Evolutionary conservation across 257 asterid species (phyloP).

Genomic region (Primulina tabacum): DNA sequence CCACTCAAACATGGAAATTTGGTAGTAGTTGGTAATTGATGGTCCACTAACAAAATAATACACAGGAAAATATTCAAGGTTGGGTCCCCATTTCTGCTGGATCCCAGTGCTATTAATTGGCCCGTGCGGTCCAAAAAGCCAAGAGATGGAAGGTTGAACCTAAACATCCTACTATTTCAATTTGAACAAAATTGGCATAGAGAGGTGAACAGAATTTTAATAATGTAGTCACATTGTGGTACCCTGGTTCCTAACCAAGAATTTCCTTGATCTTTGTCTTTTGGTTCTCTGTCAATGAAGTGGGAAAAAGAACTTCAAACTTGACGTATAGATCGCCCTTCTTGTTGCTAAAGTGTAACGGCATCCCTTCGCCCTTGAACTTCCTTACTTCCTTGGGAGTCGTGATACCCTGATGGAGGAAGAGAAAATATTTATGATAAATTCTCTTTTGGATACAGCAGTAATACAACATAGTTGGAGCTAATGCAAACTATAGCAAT

Average conservation of each 20-base stretch:
- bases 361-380: conserved; percentile 94
- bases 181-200: not conserved
- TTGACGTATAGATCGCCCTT: conserved; percentile 77
- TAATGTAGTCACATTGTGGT: conserved; percentile 6
- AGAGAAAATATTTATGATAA: not conserved
- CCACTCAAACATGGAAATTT: too few relatives aligned
- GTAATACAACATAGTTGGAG: not conserved
- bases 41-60: too few relatives aligned
- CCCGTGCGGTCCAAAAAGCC: not conserved
- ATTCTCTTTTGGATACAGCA: not conserved
- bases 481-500: not conserved
- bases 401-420: conserved; percentile 60
- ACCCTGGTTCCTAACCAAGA: conserved; percentile 36
- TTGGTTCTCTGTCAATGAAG: conserved; percentile 67
- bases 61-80: not conserved
- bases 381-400: conserved; percentile 87
- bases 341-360: conserved; percentile 73
- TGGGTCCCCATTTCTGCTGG: not conserved
- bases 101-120: not conserved
- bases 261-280: conserved; percentile 70
- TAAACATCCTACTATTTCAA: not conserved
- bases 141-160: not conserved
- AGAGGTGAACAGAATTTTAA: not conserved
- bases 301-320: conserved; percentile 88
- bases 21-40: not conserved